Base-by-base conservation (phyloP, 2,329 filamentous ascomycete species). In the Falciphora oryzae region DNA sequence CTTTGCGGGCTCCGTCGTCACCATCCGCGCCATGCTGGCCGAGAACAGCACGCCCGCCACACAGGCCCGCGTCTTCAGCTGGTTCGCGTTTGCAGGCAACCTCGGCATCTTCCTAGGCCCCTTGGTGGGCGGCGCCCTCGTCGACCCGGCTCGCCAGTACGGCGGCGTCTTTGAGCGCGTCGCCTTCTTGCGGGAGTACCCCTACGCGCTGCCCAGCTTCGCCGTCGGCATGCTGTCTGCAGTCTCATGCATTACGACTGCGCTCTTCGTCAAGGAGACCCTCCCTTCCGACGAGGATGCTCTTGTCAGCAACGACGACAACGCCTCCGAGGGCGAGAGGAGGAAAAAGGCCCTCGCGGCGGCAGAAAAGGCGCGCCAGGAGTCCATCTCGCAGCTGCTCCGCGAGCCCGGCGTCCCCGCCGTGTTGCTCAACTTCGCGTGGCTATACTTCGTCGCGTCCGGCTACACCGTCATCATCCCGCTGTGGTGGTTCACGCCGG, bases 31-130 rank as follows among this genome's bases (percentile, higher is more conserved):
- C 8, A 93, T 94, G 89, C 81, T 94, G 35, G 84, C 85, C 25
- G 91, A 95, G 75, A 85, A 88, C 69, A 89, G 86, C 73, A 90
- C 88, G 0, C 77, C 83, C 6, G 81, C 84, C 67, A 93, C 88
- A 0, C 90, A 93, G 75, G 90, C 91, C 0, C 78, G 82, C 32
- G 86, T 88, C 0, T 95, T 93, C 71, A 88, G 88, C 71, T 90
- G 86, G 79, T 93, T 93, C 72, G 89, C 90, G 13, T 91, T 94
- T 71, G 80, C 84, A 0, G 86, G 86, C 5, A 94, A 94, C 68
- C 28, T 93, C 11, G 91, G 91, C 4, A 86, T 94, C 59, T 86
- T 92, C 65, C 35, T 92, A 2, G 91, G 91, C 0, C 89, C 90
- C 3, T 70, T 91, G 11, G 71, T 92, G 27, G 90, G 90, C 57